phyloP scores from a whole-genome alignment of 805 yeast species.

The Metschnikowia henanensis region DNA sequence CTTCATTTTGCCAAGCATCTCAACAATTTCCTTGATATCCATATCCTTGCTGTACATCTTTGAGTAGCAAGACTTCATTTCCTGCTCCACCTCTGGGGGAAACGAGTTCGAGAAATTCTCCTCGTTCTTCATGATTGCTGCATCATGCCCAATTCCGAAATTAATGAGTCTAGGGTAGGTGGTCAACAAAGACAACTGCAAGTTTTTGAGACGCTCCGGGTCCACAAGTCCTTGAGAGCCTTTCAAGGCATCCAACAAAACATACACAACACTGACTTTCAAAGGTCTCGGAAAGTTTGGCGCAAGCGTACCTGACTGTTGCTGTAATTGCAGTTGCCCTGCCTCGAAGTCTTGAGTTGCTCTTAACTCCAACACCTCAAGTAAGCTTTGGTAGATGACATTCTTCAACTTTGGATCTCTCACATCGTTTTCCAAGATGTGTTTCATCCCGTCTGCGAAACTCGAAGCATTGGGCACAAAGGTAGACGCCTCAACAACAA shows the following conservation, averaged over 20 bases:
- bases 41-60: conserved; percentile 91
- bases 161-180: conserved; percentile 91
- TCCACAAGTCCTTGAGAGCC: conserved; percentile 52
- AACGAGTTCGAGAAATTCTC: conserved; percentile 53
- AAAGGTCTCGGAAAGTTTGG: conserved; percentile 31
- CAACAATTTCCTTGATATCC: conserved; percentile 86
- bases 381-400: conserved; percentile 32
- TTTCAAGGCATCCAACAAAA: conserved; percentile 52
- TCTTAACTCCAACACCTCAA: conserved; percentile 45
- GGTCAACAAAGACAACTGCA: conserved; percentile 74
- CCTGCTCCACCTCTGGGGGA: conserved; percentile 80
- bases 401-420: conserved; percentile 32
- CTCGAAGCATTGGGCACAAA: conserved; percentile 24
- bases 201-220: conserved; percentile 58
- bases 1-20: conserved; percentile 73
- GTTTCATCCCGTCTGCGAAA: conserved; percentile 17
- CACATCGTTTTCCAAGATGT: conserved; percentile 37
- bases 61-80: conserved; percentile 91
- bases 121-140: conserved; percentile 74
- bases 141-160: conserved; percentile 89
- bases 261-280: conserved; percentile 57
- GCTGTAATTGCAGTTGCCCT: conserved; percentile 29
- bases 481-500: conserved; percentile 34
- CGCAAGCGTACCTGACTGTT: conserved; percentile 6
- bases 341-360: conserved; percentile 45